phyloP scores from a whole-genome alignment of 306 rosid genomes.

The Quercus robur region DNA sequence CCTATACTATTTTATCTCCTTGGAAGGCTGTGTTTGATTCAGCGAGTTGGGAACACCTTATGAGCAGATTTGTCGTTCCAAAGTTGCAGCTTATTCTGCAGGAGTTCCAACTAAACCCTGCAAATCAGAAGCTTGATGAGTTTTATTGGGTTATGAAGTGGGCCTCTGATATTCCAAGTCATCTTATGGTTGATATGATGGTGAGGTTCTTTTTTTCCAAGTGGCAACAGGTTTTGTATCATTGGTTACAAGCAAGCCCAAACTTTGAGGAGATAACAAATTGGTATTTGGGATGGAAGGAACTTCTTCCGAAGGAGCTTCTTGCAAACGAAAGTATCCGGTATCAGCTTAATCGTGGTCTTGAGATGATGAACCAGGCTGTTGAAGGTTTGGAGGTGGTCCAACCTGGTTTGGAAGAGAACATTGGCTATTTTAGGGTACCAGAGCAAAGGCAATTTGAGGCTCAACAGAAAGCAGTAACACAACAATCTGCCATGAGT shows the following conservation, averaged over 20 bases:
- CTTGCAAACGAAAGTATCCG: slow-evolving; percentile 75
- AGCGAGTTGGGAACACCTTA: slow-evolving; percentile 86
- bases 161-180: slow-evolving; percentile 78
- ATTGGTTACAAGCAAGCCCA: slow-evolving; percentile 80
- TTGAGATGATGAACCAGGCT: slow-evolving; percentile 92
- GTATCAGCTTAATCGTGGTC: slow-evolving; percentile 65
- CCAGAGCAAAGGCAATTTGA: slow-evolving; percentile 90
- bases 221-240: slow-evolving; percentile 84
- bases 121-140: slow-evolving; percentile 77
- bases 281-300: slow-evolving; percentile 94
- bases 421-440: slow-evolving; percentile 67
- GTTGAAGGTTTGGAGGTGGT: slow-evolving; percentile 85
- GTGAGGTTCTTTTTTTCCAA: slow-evolving; percentile 74
- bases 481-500: slow-evolving; percentile 59
- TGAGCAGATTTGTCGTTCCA: slow-evolving; percentile 82
- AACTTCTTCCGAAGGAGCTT: slow-evolving; percentile 77
- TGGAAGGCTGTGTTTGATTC: slow-evolving; percentile 89
- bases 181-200: slow-evolving; percentile 88
- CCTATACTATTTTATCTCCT: slow-evolving; percentile 78
- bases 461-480: slow-evolving; percentile 83
- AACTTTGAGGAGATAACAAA: slow-evolving; percentile 79
- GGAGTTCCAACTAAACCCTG: slow-evolving; percentile 90
- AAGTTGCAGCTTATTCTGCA: slow-evolving; percentile 82
- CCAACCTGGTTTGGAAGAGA: slow-evolving; percentile 88
- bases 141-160: slow-evolving; percentile 87